Conservation (phyloP, 192 early-diverging fungal genomes). For the Backusella tarrabulga region DNA sequence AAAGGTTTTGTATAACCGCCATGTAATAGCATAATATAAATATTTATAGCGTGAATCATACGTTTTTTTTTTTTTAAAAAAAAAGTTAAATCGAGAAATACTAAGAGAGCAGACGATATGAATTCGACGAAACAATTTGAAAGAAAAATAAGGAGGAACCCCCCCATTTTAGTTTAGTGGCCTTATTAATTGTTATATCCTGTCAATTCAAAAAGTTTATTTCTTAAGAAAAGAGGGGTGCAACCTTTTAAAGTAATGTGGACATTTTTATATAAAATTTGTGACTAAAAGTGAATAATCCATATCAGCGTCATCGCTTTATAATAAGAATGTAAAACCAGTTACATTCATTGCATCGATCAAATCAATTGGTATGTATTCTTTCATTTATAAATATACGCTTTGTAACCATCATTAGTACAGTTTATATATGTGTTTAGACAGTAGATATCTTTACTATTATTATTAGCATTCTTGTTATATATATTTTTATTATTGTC, state of each 20-base stretch:
- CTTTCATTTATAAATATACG: background rate
- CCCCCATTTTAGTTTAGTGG: background rate
- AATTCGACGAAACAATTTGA: background rate
- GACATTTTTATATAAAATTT: background rate
- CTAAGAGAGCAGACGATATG: background rate
- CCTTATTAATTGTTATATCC: background rate
- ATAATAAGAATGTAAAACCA: background rate
- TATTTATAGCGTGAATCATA: background rate
- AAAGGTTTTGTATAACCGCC: background rate
- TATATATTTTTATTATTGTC: background rate
- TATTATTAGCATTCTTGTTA: too few relatives aligned
- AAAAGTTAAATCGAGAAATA: background rate
- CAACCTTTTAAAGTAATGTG: background rate
- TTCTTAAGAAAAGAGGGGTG: background rate
- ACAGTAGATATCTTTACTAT: background rate
- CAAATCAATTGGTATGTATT: background rate
- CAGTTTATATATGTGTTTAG: background rate
- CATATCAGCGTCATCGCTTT: background rate
- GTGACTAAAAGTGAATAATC: background rate
- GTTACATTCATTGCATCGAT: background rate
- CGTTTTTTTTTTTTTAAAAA: background rate
- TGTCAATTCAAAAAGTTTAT: background rate
- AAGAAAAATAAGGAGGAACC: background rate
- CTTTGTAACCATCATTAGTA: background rate
- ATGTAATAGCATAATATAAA: background rate